Conservation (phyloP, 768 basidiomycete genomes). For the Leccinum broughii region DNA sequence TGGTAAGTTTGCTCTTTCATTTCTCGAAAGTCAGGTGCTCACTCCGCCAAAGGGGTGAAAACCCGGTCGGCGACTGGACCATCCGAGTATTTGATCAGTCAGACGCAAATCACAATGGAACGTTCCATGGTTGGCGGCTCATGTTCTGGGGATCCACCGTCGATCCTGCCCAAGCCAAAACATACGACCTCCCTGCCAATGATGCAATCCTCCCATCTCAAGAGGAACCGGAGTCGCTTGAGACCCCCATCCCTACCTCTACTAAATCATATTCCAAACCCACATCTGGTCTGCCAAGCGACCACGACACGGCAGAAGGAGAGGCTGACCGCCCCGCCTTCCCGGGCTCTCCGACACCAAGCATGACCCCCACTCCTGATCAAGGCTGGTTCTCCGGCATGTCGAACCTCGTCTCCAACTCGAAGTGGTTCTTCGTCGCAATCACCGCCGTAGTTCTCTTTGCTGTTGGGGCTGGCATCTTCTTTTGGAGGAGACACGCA, state of each 20-base stretch:
- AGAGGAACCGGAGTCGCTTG: constrained; percentile 40
- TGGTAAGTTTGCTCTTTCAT: constrained; percentile 54
- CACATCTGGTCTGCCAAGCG: constrained; percentile 82
- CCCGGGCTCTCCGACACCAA: constrained; percentile 39
- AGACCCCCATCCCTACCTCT: constrained; percentile 40
- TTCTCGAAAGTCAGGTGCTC: constrained; percentile 9
- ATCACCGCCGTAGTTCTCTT: constrained; percentile 78
- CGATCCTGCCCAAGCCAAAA: constrained; percentile 64
- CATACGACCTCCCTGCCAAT: constrained; percentile 58
- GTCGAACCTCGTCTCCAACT: constrained; percentile 66
- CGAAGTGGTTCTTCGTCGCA: constrained; percentile 90
- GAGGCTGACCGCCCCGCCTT: constrained; percentile 81
- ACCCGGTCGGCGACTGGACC: constrained; percentile 88
- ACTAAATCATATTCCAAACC: constrained; percentile 79
- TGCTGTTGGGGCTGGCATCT: constrained; percentile 63
- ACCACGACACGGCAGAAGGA: constrained; percentile 78
- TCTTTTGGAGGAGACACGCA: constrained; percentile 74
- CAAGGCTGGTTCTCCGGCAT: constrained; percentile 86
- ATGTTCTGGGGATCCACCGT: constrained; percentile 88
- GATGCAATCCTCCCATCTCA: constrained; percentile 53
- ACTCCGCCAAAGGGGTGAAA: constrained; percentile 73
- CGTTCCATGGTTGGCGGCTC: constrained; percentile 90
- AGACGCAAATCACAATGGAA: constrained; percentile 55
- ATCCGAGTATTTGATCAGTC: constrained; percentile 81
- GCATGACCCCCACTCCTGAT: constrained; percentile 62